phyloP scores from a whole-genome alignment of 352 stramenopile species.

The Globisporangium nunn region DNA sequence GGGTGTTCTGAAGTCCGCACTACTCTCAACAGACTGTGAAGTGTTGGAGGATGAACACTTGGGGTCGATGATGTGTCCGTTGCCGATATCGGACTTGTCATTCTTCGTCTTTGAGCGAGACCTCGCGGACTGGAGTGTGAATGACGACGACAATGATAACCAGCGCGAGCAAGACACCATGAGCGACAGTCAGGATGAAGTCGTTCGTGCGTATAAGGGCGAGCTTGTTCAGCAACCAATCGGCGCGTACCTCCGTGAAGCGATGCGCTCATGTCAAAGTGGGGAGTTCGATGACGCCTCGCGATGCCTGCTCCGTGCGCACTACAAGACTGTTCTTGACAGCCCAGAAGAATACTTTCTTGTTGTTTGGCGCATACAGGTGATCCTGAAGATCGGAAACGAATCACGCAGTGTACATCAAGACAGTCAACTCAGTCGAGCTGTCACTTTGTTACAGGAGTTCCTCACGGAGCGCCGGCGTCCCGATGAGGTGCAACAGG shows the following conservation, averaged over 20 bases:
- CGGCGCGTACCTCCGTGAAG: slow-evolving; percentile 15
- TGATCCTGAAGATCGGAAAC: slow-evolving; percentile 13
- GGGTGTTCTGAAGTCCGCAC: neutral
- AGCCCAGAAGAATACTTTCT: slow-evolving; percentile 45
- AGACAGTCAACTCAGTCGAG: slow-evolving; percentile 8
- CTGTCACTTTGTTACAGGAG: slow-evolving; percentile 21
- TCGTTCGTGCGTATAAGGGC: slow-evolving; percentile 1
- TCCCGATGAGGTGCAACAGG: slow-evolving; percentile 15
- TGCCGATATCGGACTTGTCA: slow-evolving; percentile 30
- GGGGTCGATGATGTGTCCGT: slow-evolving; percentile 3
- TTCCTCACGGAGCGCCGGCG: slow-evolving; percentile 29
- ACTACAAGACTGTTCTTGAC: slow-evolving; percentile 47
- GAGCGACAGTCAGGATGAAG: neutral
- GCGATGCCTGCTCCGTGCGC: slow-evolving; percentile 28
- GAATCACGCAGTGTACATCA: neutral
- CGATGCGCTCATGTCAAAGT: slow-evolving; percentile 8
- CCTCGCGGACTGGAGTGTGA: slow-evolving; percentile 17
- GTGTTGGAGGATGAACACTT: neutral
- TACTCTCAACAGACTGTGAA: neutral
- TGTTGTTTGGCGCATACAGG: slow-evolving; percentile 34
- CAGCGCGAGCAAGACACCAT: neutral
- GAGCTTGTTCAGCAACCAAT: slow-evolving; percentile 11
- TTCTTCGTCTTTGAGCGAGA: slow-evolving; percentile 31
- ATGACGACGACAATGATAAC: slow-evolving; percentile 12
- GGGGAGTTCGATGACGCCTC: slow-evolving; percentile 18